Conservation (phyloP, 2,329 filamentous ascomycete species). For the Cryphonectria nitschkei region DNA sequence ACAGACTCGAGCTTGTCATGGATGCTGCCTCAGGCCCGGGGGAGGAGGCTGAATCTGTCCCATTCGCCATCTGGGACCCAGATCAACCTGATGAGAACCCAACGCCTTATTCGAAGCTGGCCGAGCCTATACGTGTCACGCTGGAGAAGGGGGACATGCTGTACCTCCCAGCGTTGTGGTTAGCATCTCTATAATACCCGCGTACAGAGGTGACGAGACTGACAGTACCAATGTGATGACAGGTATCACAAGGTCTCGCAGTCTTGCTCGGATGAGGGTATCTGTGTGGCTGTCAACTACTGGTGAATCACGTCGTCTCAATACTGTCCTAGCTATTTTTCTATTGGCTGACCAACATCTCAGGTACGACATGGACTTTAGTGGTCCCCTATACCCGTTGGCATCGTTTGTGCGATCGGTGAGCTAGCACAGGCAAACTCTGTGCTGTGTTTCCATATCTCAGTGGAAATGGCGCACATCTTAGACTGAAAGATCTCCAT, state of each 20-base stretch:
- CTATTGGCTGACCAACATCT: background rate
- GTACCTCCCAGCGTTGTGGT: constrained; percentile 83
- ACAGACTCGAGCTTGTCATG: constrained; percentile 35
- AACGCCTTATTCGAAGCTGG: constrained; percentile 63
- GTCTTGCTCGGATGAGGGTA: constrained; percentile 66
- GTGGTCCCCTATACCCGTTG: constrained; percentile 55
- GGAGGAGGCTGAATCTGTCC: constrained; percentile 48
- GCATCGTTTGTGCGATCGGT: constrained; percentile 42
- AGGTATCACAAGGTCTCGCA: constrained; percentile 83
- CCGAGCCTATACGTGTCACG: constrained; percentile 67
- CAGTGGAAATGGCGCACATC: background rate
- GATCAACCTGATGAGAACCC: constrained; percentile 54
- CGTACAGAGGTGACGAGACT: background rate
- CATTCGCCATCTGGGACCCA: constrained; percentile 77
- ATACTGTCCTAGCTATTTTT: constrained; percentile 4
- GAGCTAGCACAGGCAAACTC: constrained; percentile 16
- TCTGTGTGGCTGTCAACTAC: constrained; percentile 81
- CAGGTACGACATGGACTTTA: constrained; percentile 63
- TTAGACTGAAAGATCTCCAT: background rate
- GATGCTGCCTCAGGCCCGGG: constrained; percentile 40
- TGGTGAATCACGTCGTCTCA: constrained; percentile 56
- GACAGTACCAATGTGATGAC: background rate
- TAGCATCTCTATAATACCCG: constrained; percentile 33
- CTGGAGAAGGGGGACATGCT: constrained; percentile 77
- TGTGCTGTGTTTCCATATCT: background rate